Percentiles rank a stretch among this genome's conserved stretches.
phyloP scores from a whole-genome alignment of 2,329 filamentous ascomycete species.

The Calonectria henricotiae region DNA sequence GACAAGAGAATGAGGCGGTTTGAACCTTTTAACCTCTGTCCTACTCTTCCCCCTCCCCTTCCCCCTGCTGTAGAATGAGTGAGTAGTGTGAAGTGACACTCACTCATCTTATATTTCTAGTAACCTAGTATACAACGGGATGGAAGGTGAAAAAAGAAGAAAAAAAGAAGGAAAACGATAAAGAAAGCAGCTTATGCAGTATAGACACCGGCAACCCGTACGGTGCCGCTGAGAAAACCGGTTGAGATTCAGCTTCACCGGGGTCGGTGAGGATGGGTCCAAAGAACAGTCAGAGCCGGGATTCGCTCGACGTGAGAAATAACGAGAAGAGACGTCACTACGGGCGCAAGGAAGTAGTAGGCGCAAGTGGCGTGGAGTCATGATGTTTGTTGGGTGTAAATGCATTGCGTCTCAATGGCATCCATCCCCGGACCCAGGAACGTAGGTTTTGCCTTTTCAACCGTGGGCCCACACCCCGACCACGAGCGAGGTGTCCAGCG shows the following conservation, averaged over 20 bases:
- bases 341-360: constrained; percentile 35
- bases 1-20: constrained; percentile 11
- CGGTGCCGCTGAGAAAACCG: constrained; percentile 22
- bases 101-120: neutral
- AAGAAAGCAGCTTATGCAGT: neutral
- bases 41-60: neutral
- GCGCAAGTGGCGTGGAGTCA: constrained; percentile 44
- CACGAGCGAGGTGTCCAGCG: neutral
- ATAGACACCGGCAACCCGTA: constrained; percentile 5
- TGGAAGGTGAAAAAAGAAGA: too few species aligned
- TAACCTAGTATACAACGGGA: neutral
- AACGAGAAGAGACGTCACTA: neutral
- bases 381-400: constrained; percentile 38
- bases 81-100: neutral
- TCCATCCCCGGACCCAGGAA: constrained; percentile 16
- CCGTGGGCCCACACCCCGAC: constrained; percentile 12
- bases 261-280: neutral
- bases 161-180: neutral
- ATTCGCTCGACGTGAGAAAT: constrained; percentile 12
- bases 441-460: constrained; percentile 1
- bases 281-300: neutral
- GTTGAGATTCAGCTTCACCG: constrained; percentile 7
- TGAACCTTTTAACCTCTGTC: constrained; percentile 6
- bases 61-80: neutral
- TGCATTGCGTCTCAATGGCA: constrained; percentile 21